Evolutionary conservation across 2,329 filamentous ascomycete species (phyloP).

Genomic region (Neospermospora avenae): DNA sequence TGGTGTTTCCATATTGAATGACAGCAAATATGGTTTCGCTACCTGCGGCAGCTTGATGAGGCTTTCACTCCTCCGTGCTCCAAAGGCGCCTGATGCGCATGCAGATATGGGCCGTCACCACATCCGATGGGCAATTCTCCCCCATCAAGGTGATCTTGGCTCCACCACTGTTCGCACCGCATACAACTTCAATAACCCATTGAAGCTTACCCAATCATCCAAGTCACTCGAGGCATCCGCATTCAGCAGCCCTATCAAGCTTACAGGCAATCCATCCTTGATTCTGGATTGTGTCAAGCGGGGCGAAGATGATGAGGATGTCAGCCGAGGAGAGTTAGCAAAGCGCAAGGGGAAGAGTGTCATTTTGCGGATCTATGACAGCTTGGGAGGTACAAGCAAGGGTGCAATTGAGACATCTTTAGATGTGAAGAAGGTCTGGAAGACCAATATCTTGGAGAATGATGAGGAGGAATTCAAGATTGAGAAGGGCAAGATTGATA

Average conservation of each 20-base stretch:
- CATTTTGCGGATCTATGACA: constrained; percentile 83
- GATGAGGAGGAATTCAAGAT: constrained; percentile 63
- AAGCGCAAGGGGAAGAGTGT: constrained; percentile 72
- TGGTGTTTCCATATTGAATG: constrained; percentile 89
- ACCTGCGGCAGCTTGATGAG: constrained; percentile 88
- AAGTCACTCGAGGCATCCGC: constrained; percentile 43
- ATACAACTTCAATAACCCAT: constrained; percentile 85
- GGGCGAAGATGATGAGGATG: constrained; percentile 81
- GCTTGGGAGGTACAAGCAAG: constrained; percentile 74
- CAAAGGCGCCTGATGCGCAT: constrained; percentile 89
- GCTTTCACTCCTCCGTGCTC: constrained; percentile 77
- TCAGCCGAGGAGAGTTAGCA: constrained; percentile 59
- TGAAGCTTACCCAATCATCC: constrained; percentile 50
- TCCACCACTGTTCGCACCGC: constrained; percentile 75
- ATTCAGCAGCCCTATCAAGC: constrained; percentile 54
- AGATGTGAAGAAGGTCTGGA: constrained; percentile 72
- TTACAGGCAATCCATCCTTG: constrained; percentile 65
- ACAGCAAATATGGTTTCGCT: constrained; percentile 94
- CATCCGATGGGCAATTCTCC: constrained; percentile 88
- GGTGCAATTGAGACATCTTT: constrained; percentile 66
- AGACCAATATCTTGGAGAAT: constrained; percentile 87
- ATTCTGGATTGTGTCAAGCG: constrained; percentile 90
- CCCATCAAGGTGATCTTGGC: constrained; percentile 71
- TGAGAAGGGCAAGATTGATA: constrained; percentile 49
- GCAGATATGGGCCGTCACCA: constrained; percentile 90